Evolutionary conservation across 768 basidiomycete genomes (phyloP).

Genomic region (Suillus plorans): DNA sequence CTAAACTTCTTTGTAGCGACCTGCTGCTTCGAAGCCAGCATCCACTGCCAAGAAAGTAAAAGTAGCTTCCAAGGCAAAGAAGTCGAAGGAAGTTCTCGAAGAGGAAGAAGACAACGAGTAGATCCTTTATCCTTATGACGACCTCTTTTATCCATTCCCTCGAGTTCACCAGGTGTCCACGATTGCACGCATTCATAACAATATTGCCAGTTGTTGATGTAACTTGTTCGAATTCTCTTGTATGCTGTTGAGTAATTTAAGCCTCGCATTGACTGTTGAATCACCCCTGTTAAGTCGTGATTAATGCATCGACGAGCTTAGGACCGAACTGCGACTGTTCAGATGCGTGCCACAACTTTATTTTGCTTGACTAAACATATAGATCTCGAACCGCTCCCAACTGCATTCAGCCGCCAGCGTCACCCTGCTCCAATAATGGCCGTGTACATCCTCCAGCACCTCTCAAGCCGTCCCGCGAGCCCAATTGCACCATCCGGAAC

Average conservation of each 20-base stretch:
- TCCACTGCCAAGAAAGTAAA: conserved; percentile 41
- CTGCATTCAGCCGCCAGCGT: not conserved
- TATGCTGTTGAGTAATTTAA: conserved; percentile 4
- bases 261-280: not conserved
- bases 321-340: not conserved
- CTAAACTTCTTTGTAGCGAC: conserved; percentile 32
- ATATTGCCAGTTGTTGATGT: not conserved
- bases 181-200: conserved; percentile 1
- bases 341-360: not conserved
- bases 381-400: not conserved
- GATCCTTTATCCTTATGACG: conserved; percentile 4
- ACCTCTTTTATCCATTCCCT: not conserved
- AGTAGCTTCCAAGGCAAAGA: conserved; percentile 32
- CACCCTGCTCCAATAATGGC: not conserved
- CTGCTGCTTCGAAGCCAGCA: conserved; percentile 44
- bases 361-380: not conserved
- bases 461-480: not conserved
- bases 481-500: not conserved
- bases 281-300: no score
- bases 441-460: not conserved
- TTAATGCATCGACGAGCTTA: no score
- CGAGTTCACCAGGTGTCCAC: not conserved
- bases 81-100: conserved; percentile 47
- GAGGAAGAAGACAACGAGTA: conserved; percentile 41
- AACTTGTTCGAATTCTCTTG: not conserved